Conservation (phyloP, 148 eudicot genomes). For the Fagopyrum tataricum region DNA sequence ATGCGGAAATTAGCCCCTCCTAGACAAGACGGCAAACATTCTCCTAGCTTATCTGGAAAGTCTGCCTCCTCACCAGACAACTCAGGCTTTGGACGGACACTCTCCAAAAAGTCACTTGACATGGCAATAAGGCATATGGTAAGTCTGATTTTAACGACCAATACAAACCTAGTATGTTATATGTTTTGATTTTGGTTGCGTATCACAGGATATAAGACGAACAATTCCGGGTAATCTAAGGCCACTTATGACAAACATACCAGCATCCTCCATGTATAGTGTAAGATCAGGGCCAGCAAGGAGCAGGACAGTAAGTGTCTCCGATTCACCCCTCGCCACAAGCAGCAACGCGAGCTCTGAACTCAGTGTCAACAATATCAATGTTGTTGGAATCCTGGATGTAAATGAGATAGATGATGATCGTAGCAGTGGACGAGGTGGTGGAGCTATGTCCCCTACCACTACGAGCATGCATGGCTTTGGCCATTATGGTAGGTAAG, state of each 20-base stretch:
- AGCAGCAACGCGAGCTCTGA: slow-evolving; percentile 97
- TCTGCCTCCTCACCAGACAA: slow-evolving; percentile 88
- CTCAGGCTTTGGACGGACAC: slow-evolving; percentile 84
- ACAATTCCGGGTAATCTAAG: slow-evolving; percentile 75
- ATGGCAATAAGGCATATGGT: slow-evolving; percentile 99
- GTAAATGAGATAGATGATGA: slow-evolving; percentile 24
- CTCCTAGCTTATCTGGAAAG: slow-evolving; percentile 84
- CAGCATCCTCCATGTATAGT: slow-evolving; percentile 98
- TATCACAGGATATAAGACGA: slow-evolving; percentile 74
- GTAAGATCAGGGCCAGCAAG: slow-evolving; percentile 80
- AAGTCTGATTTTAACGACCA: slow-evolving; percentile 17
- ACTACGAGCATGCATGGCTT: slow-evolving; percentile 37
- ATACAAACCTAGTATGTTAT: background rate
- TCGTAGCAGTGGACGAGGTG: slow-evolving; percentile 24
- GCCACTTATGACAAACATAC: slow-evolving; percentile 92
- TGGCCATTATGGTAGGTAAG: slow-evolving; percentile 22
- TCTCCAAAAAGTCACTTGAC: slow-evolving; percentile 91
- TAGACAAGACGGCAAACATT: slow-evolving; percentile 66
- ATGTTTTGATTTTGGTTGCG: background rate
- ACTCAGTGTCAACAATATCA: slow-evolving; percentile 58
- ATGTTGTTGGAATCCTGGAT: slow-evolving; percentile 37
- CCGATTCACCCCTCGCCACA: slow-evolving; percentile 93
- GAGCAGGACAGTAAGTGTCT: slow-evolving; percentile 65
- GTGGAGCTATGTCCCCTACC: slow-evolving; percentile 29
- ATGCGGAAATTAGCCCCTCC: slow-evolving; percentile 91